Base-by-base conservation (phyloP, 163 green algal species). In the Chlamydomonas reinhardtii region DNA sequence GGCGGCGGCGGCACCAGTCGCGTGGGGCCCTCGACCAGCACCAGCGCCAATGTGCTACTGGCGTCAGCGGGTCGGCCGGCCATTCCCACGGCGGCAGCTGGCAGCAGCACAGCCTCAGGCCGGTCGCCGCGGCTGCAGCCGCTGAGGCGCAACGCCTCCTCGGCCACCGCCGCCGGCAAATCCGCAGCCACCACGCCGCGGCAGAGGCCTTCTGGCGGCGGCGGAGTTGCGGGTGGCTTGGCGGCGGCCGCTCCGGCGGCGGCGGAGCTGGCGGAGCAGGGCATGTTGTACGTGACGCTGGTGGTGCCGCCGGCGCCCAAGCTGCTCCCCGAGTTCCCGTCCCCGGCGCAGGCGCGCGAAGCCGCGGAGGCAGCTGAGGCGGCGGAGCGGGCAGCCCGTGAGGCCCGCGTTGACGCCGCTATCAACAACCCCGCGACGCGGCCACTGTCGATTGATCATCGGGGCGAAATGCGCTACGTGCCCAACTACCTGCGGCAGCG, bases 271-370 rank as follows among this genome's bases (percentile, higher is more conserved):
- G 76, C 43, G 31, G 68, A 77, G 2, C 19, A 32, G 27, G 79
- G 65, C 11, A 77, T 85, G 68, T 24, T 85, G 16, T 85, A 65
- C 24, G 66, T 85, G 31, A 85, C 79, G 24, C 52, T 85, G 14
- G 31, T 78, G 68, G 79, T 85, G 32, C 79, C 79, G 17, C 64
- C 73, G 27, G 79, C 79, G 35, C 81, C 81, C 54, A 87, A 80
- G 81, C 74, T 87, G 8, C 81, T 87, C 17, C 81, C 81, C 4
- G 81, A 87, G 56, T 87, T 85, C 31, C 79, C 79, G 5, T 85
- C 79, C 0, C 37, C 79, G 22, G 69, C 79, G 6, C 31, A 70
- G 24, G 4, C 39, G 4, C 68, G 79, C 2, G 79, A 85, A 54
- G 68, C 66, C 6, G 69, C 68, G 6, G 79, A 85, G 79, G 79